phyloP scores from a whole-genome alignment of 2,329 filamentous ascomycete genomes.

The Simplicillium aogashimaense region DNA sequence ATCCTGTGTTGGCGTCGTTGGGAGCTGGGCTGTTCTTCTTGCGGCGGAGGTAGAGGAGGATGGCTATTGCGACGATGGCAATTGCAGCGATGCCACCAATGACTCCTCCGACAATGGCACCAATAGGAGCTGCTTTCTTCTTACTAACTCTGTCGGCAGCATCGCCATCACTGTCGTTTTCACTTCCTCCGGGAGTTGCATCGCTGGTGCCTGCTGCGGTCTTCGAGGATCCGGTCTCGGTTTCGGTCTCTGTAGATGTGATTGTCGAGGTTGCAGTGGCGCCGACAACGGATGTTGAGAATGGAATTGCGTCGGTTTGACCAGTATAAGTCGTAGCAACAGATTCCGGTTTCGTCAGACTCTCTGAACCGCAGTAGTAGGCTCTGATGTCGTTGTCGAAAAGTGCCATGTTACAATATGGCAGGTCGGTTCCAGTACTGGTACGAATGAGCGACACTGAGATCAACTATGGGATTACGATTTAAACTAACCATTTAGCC shows the following conservation, averaged over 20 bases:
- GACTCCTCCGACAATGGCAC: conserved; percentile 26
- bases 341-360: conserved; percentile 20
- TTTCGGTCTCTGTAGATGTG: conserved; percentile 1
- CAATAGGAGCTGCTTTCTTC: conserved; percentile 15
- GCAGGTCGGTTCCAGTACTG: conserved; percentile 23
- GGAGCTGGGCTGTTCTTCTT: conserved; percentile 12
- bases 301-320: conserved; percentile 18
- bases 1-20: too few species aligned
- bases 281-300: conserved; percentile 10
- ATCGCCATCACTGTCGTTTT: conserved; percentile 4
- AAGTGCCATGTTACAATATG: conserved; percentile 35
- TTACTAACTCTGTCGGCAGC: conserved; percentile 3
- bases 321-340: conserved; percentile 31
- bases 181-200: conserved; percentile 1
- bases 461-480: too few species aligned
- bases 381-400: conserved; percentile 30
- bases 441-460: too few species aligned
- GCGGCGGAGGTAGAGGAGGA: conserved; percentile 20
- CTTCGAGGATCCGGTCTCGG: neutral
- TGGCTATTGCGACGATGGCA: conserved; percentile 16
- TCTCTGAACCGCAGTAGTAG: conserved; percentile 30
- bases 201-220: conserved; percentile 1
- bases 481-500: conserved; percentile 32
- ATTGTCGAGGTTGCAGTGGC: conserved; percentile 13
- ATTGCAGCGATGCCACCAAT: conserved; percentile 25